phyloP scores from a whole-genome alignment of 306 rosid genomes.

The Acacia confusa region DNA sequence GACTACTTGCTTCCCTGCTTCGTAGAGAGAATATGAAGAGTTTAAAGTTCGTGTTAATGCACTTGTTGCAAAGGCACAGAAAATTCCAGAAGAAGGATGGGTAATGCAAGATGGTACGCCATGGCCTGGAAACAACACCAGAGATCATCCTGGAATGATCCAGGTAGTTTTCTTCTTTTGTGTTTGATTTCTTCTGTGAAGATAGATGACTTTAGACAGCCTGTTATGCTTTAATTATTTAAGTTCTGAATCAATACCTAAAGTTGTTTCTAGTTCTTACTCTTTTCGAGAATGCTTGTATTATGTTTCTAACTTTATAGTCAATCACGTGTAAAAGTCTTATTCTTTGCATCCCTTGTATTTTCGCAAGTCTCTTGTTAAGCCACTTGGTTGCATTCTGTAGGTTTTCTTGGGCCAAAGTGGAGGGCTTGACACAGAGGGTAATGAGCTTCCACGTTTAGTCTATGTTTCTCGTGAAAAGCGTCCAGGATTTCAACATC shows the following conservation, averaged over 20 bases:
- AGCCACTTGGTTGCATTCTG: conserved; percentile 16
- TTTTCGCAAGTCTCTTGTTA: not conserved
- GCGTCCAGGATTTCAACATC: conserved; percentile 99
- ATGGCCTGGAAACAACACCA: conserved; percentile 98
- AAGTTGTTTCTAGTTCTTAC: conserved; percentile 12
- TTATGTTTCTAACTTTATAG: conserved; percentile 9
- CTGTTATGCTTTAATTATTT: not conserved
- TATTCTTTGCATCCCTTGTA: not conserved
- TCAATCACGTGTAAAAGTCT: conserved; percentile 13
- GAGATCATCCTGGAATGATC: conserved; percentile 99
- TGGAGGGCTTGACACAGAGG: conserved; percentile 96
- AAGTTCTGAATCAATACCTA: conserved; percentile 6
- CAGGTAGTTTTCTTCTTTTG: conserved; percentile 48
- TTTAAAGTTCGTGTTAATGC: conserved; percentile 86
- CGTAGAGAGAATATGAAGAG: conserved; percentile 95
- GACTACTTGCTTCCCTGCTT: conserved; percentile 12
- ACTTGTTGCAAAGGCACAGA: conserved; percentile 82
- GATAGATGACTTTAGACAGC: conserved; percentile 5
- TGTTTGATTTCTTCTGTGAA: conserved; percentile 14
- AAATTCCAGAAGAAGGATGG: conserved; percentile 97
- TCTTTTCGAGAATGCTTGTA: not conserved
- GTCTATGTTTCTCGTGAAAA: conserved; percentile 99
- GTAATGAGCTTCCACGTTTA: conserved; percentile 87
- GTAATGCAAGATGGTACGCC: conserved; percentile 99
- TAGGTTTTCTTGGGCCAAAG: conserved; percentile 99